Conservation (phyloP, 1,284 basidiomycete species). For the Puccinia polysora region DNA sequence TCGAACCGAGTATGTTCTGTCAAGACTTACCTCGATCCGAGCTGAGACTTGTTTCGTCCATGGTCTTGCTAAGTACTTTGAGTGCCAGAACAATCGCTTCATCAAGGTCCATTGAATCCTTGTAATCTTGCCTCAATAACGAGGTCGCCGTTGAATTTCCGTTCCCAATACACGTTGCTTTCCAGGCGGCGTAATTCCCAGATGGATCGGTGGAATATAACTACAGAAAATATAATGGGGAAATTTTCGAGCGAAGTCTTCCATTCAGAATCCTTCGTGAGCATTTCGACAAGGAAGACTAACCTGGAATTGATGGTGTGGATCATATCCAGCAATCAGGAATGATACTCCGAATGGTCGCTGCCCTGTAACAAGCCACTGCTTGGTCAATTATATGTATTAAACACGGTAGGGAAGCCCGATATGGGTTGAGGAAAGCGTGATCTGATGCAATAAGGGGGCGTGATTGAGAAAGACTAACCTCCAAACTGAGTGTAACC, state of each 20-base stretch:
- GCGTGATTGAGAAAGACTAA: conserved; percentile 52
- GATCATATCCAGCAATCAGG: conserved; percentile 92
- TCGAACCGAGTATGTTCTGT: conserved; percentile 4
- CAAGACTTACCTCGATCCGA: conserved; percentile 78
- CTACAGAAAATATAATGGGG: conserved; percentile 42
- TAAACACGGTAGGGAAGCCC: conserved; percentile 11
- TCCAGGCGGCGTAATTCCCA: conserved; percentile 98
- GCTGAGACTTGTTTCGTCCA: conserved; percentile 94
- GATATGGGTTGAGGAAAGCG: background rate
- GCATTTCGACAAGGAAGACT: background rate
- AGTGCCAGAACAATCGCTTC: conserved; percentile 87
- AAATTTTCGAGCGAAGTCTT: too few species aligned
- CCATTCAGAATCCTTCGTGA: too few species aligned
- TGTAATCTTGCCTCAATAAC: conserved; percentile 96
- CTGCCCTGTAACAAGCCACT: conserved; percentile 62
- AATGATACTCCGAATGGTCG: conserved; percentile 96
- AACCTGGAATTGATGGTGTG: conserved; percentile 84
- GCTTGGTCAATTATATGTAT: background rate
- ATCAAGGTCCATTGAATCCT: conserved; percentile 83
- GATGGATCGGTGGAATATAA: conserved; percentile 98
- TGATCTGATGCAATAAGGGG: conserved; percentile 7
- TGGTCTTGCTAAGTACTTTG: conserved; percentile 97
- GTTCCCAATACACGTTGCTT: conserved; percentile 93
- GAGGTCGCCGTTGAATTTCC: conserved; percentile 93
- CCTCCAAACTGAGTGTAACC: conserved; percentile 97